Percentiles rank a stretch among this genome's conserved stretches.
These are phyloP conservation scores for Hyphopichia burtonii DNA, from an alignment of 1,139 yeast genomes.

Conservation along the genomic window DNA sequence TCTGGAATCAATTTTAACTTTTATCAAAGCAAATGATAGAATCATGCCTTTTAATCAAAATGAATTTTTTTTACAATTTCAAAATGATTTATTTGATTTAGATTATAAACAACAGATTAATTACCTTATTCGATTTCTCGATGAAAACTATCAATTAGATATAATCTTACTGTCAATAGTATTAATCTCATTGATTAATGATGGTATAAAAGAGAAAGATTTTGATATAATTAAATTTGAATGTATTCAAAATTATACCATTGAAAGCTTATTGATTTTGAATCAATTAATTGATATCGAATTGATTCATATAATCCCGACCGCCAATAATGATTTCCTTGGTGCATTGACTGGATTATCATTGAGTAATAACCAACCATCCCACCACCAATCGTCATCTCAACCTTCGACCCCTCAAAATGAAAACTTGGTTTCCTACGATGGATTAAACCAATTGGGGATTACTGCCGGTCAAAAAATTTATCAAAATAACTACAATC, in stretches of 20 bases:
- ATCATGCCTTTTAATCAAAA: constrained; percentile 35
- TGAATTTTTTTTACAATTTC: constrained; percentile 61
- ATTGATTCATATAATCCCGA: constrained; percentile 21
- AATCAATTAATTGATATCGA: constrained; percentile 26
- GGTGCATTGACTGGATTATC: constrained; percentile 24
- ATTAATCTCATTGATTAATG: constrained; percentile 57
- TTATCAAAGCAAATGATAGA: constrained; percentile 34
- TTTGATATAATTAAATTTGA: constrained; percentile 48
- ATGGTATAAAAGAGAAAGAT: constrained; percentile 65
- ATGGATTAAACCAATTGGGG: constrained; percentile 23
- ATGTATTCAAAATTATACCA: constrained; percentile 60
- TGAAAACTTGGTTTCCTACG: constrained; percentile 10
- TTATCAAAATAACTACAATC: constrained; percentile 34
- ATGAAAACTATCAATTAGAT: constrained; percentile 30
- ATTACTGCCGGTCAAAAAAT: constrained; percentile 33
- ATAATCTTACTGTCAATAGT: constrained; percentile 50
- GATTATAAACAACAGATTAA: constrained; percentile 55
- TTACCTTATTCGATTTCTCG: constrained; percentile 49
- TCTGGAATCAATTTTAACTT: constrained; percentile 64
- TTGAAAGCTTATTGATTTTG: constrained; percentile 36
- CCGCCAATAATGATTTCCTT: constrained; percentile 25
- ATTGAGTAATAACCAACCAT: constrained; percentile 3
- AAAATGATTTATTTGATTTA: constrained; percentile 67
- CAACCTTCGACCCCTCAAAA: constrained; percentile 4
- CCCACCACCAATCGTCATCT: neutral